Conservation (phyloP, 2,329 filamentous ascomycete species). For the Ascomycota sp. region DNA sequence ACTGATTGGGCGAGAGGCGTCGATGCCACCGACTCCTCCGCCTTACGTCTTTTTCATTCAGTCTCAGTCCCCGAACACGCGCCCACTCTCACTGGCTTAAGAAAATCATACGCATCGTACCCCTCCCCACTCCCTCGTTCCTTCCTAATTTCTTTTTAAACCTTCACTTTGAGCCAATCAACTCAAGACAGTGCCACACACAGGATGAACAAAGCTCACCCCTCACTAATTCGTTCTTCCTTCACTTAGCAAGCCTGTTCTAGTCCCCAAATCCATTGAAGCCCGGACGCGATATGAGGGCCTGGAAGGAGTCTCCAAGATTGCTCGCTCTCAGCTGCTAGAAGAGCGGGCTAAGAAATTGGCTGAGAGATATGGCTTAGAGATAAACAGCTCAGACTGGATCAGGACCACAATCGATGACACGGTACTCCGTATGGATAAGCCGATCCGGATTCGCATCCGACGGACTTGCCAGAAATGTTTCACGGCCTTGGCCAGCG, state of each 20-base stretch:
- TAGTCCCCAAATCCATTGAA: conserved; percentile 5
- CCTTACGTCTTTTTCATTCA: neutral
- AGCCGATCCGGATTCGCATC: conserved; percentile 58
- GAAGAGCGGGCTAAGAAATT: conserved; percentile 36
- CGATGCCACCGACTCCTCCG: neutral
- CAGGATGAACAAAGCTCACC: neutral
- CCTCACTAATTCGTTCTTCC: neutral
- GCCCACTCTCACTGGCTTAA: no score
- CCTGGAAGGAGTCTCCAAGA: conserved; percentile 14
- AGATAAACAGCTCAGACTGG: conserved; percentile 33
- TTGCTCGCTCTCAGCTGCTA: conserved; percentile 29
- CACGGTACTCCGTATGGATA: conserved; percentile 44
- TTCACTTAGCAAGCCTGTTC: neutral
- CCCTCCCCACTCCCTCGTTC: no score
- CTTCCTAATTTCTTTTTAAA: no score
- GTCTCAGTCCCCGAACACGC: neutral
- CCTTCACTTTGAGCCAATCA: neutral
- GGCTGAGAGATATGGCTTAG: conserved; percentile 32
- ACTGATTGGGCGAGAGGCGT: no score
- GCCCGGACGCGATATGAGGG: conserved; percentile 10
- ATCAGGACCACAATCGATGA: conserved; percentile 26
- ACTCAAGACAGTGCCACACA: neutral
- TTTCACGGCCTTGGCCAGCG: conserved; percentile 48
- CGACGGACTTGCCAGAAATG: conserved; percentile 69
- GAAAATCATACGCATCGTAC: no score